These are phyloP conservation scores for Berberis thunbergii DNA, from an alignment of 164 flowering plant genomes.

Conservation along the genomic window DNA sequence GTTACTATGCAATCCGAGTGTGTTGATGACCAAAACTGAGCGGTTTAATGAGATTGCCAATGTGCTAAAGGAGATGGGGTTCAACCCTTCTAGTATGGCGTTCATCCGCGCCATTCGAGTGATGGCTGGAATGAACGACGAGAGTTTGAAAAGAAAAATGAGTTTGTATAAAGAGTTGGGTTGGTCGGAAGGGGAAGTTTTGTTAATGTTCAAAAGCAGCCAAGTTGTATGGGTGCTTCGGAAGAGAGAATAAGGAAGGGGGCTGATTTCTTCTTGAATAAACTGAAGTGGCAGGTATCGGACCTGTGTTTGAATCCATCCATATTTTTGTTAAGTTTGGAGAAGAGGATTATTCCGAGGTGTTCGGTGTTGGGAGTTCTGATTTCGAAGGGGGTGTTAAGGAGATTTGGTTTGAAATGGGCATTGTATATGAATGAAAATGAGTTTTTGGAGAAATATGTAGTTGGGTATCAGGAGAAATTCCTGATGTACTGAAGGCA, in stretches of 20 bases:
- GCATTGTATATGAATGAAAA: neutral
- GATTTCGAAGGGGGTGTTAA: slow-evolving; percentile 9
- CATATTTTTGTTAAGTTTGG: slow-evolving; percentile 7
- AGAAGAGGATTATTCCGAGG: slow-evolving; percentile 18
- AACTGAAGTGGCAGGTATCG: neutral
- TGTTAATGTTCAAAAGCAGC: slow-evolving; percentile 1
- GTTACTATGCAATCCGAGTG: neutral
- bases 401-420: neutral
- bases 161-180: slow-evolving; percentile 2
- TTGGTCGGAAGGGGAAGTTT: slow-evolving; percentile 5
- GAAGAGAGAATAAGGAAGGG: slow-evolving; percentile 2
- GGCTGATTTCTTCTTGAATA: neutral
- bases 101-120: neutral
- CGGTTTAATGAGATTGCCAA: neutral
- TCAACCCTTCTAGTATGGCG: neutral
- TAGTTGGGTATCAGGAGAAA: neutral
- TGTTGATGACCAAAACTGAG: neutral
- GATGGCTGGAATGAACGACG: neutral
- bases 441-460: slow-evolving; percentile 8
- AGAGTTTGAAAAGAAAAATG: neutral
- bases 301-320: neutral
- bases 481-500: slow-evolving; percentile 12
- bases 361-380: slow-evolving; percentile 8
- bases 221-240: slow-evolving; percentile 1
- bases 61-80: slow-evolving; percentile 3